Evolutionary conservation across 257 asterid genomes (phyloP).

Genomic region (Marsdenia floribunda): DNA sequence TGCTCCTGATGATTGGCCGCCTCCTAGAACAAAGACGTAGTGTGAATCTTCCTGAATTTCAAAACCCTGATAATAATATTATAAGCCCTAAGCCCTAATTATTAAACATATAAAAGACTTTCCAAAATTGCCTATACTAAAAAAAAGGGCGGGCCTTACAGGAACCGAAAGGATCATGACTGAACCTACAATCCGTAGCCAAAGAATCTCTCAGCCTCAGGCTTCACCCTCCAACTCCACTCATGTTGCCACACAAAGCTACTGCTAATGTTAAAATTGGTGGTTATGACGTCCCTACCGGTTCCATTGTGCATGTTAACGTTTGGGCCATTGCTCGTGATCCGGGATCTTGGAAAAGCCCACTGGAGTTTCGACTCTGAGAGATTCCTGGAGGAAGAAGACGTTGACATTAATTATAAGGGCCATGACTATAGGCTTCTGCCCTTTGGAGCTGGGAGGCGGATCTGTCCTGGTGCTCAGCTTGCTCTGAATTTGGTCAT

Average conservation of each 20-base stretch:
- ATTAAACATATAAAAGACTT: too few species aligned
- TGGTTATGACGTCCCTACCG: slow-evolving; percentile 74
- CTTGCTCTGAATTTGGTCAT: slow-evolving; percentile 58
- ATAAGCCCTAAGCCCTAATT: too few species aligned
- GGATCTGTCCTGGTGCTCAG: slow-evolving; percentile 78
- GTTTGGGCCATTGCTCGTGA: slow-evolving; percentile 83
- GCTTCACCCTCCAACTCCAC: slow-evolving; percentile 83
- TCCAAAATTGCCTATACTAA: too few species aligned
- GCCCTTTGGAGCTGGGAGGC: slow-evolving; percentile 84
- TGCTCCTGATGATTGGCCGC: too few species aligned
- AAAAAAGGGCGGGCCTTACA: too few species aligned
- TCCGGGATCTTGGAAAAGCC: slow-evolving; percentile 58
- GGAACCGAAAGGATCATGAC: slow-evolving; percentile 44
- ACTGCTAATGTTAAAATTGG: slow-evolving; percentile 52
- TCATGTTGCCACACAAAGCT: slow-evolving; percentile 79
- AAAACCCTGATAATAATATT: too few species aligned
- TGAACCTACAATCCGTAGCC: slow-evolving; percentile 52
- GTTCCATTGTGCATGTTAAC: slow-evolving; percentile 63
- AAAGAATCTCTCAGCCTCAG: slow-evolving; percentile 69
- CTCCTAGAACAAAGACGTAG: too few species aligned
- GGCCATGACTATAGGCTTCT: slow-evolving; percentile 68
- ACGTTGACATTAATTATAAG: slow-evolving; percentile 79
- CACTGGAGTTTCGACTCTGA: slow-evolving; percentile 75
- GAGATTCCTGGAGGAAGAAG: slow-evolving; percentile 68
- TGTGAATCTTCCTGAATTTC: too few species aligned